Base-by-base conservation (phyloP, 2,329 filamentous ascomycete genomes). In the Paecilomyces dactylethromorphus region DNA sequence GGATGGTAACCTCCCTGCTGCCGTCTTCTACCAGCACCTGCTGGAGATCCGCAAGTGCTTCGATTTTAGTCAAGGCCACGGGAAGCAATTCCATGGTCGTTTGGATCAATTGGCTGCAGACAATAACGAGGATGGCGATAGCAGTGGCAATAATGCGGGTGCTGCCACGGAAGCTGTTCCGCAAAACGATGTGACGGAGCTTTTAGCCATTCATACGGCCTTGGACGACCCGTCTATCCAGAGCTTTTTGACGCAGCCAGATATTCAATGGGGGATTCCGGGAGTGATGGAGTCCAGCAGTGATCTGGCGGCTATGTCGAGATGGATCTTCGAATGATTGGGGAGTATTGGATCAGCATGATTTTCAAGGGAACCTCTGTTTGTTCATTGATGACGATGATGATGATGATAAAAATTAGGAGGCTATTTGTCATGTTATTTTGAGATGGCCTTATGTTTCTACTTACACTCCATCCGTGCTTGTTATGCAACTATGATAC, bases 1-100 rank as follows among this genome's bases (percentile, higher is more conserved):
- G 50, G 60, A 62, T 7, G 60, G 60, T 5, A 62, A 62, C n/a
- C 56, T 62, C 8, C 60, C 60, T 10, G 60, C 60, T 5, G 60
- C 60, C 1, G 58, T 56, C 6, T 62, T 62, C 35, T 56, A 62
- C 32, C 56, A 59, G 33, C 60, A 62, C 50, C 57, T 60, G 15
- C 29, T 60, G 26, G 60, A 62, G 13, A 60, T 62, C 12, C 58
- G 60, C 24, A 62, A 58, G 52, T 49, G 35, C 18, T 29, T 55
- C 18, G 60, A 62, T 31, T 62, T 60, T 18, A 57, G 45, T n/a
- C 57, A 57, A n/a, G 50, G 26, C 33, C 21, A 51, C 18, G 54
- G 53, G 8, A 58, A 56, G 53, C 57, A 45, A 18, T 54, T 39
- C 24, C 52, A 49, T 18, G 15, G 11, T 18, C 53, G 29, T n/a